Conservation (phyloP, 2,329 filamentous ascomycete species). For the Ramularia endophylla region DNA sequence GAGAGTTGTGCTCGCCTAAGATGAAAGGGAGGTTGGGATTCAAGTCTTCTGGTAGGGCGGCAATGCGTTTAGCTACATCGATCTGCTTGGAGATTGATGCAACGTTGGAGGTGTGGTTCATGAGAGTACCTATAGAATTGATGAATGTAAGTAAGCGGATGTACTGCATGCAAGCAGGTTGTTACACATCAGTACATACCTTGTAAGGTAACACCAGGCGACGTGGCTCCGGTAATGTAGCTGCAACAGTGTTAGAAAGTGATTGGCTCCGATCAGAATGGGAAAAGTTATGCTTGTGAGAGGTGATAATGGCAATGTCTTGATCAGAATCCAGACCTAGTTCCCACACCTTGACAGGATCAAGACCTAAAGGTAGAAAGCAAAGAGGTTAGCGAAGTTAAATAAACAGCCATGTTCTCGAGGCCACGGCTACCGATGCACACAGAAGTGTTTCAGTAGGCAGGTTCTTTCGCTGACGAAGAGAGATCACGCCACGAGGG, state of each 20-base stretch:
- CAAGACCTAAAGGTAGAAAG: no score
- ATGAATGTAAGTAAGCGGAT: no score
- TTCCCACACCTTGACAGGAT: constrained; percentile 47
- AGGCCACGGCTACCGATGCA: no score
- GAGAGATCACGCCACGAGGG: no score
- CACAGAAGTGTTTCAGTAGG: no score
- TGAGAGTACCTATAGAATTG: no score
- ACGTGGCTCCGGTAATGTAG: constrained; percentile 56
- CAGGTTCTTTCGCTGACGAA: no score
- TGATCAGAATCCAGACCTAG: constrained; percentile 47
- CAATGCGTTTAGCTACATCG: constrained; percentile 42
- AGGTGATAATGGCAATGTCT: constrained; percentile 50
- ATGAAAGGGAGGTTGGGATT: constrained; percentile 45
- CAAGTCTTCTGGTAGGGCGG: constrained; percentile 25
- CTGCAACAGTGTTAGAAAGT: constrained; percentile 31
- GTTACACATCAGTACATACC: no score
- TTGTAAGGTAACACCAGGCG: constrained; percentile 57
- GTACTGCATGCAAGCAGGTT: no score
- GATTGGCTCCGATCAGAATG: neutral
- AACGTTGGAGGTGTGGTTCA: constrained; percentile 56
- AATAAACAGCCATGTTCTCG: no score
- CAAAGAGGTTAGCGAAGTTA: no score
- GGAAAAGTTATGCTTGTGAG: constrained; percentile 50
- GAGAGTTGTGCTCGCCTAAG: constrained; percentile 56
- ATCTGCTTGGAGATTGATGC: constrained; percentile 46